Percentiles rank a stretch among this genome's conserved stretches.
phyloP scores from a whole-genome alignment of 2,329 filamentous ascomycete species.

The Zymoseptoria brevis region DNA sequence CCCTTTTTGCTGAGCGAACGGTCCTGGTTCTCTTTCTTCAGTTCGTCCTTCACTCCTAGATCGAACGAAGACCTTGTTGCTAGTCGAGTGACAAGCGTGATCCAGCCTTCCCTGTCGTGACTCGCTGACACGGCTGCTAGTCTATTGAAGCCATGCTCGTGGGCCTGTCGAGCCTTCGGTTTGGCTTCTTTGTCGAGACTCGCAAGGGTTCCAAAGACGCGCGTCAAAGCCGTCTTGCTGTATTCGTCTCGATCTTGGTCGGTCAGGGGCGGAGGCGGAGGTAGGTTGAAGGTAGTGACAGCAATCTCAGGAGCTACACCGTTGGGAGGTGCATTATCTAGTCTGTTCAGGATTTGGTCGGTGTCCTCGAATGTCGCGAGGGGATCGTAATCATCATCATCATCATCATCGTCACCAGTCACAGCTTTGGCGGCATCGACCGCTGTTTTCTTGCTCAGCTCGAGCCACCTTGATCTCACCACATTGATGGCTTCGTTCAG shows the following conservation, averaged over 20 bases:
- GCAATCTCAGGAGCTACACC: slow-evolving; percentile 38
- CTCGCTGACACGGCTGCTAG: slow-evolving; percentile 63
- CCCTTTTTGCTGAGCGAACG: slow-evolving; percentile 12
- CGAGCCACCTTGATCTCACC: slow-evolving; percentile 36
- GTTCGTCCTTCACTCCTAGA: slow-evolving; percentile 47
- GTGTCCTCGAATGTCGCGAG: slow-evolving; percentile 69
- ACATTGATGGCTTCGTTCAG: slow-evolving; percentile 66
- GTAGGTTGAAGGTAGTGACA: slow-evolving; percentile 71
- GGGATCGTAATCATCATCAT: slow-evolving; percentile 90
- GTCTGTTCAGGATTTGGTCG: slow-evolving; percentile 69
- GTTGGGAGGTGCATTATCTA: slow-evolving; percentile 57
- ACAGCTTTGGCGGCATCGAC: slow-evolving; percentile 27
- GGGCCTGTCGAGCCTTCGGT: slow-evolving; percentile 34
- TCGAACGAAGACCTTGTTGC: slow-evolving; percentile 71
- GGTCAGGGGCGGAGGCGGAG: slow-evolving; percentile 65
- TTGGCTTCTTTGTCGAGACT: slow-evolving; percentile 63
- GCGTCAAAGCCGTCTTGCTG: slow-evolving; percentile 63
- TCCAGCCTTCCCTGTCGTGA: slow-evolving; percentile 82
- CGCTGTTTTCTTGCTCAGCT: slow-evolving; percentile 27
- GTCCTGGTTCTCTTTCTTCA: slow-evolving; percentile 29
- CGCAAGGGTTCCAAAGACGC: slow-evolving; percentile 71
- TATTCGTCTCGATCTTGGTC: slow-evolving; percentile 64
- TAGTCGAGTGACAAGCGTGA: slow-evolving; percentile 75
- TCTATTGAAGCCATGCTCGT: slow-evolving; percentile 65
- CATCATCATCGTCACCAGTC: slow-evolving; percentile 57